Percentiles rank a stretch among this genome's conserved stretches.
These are phyloP conservation scores for Botrytis porri DNA, from an alignment of 2,329 filamentous ascomycete genomes.

Conservation along the genomic window DNA sequence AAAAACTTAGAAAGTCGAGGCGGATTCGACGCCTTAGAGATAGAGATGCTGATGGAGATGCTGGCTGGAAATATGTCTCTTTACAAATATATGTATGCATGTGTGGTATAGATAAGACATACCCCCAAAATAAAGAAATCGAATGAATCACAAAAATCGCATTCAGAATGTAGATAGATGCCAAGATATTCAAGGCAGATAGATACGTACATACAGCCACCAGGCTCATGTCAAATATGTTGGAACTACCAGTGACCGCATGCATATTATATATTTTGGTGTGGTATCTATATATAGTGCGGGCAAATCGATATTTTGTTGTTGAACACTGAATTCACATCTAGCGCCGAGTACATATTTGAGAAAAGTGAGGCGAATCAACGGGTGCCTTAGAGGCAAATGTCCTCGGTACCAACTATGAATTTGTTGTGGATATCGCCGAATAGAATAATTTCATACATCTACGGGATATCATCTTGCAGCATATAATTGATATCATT, in stretches of 20 bases:
- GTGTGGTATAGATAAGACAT: fast-evolving
- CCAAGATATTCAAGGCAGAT: background rate
- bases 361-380: background rate
- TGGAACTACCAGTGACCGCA: background rate
- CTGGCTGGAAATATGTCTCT: too few species aligned
- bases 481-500: background rate
- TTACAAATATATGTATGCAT: fast-evolving
- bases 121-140: background rate
- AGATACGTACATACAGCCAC: background rate
- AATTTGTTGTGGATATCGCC: background rate
- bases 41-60: too few species aligned
- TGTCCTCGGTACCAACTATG: background rate
- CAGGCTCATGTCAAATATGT: background rate
- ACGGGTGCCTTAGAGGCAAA: background rate
- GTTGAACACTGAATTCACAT: background rate
- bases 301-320: background rate
- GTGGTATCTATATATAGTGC: background rate
- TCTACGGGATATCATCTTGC: background rate
- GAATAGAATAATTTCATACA: background rate
- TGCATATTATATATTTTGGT: background rate
- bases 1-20: too few species aligned
- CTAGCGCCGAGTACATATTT: background rate
- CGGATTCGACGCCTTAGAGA: too few species aligned
- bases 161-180: background rate
- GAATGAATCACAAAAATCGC: background rate